A percentile compares a stretch with the other conserved stretches of the same genome.
These are phyloP conservation scores for Domatiomyces catenatus DNA, from an alignment of 2,329 filamentous ascomycete genomes.

Conservation along the genomic window DNA sequence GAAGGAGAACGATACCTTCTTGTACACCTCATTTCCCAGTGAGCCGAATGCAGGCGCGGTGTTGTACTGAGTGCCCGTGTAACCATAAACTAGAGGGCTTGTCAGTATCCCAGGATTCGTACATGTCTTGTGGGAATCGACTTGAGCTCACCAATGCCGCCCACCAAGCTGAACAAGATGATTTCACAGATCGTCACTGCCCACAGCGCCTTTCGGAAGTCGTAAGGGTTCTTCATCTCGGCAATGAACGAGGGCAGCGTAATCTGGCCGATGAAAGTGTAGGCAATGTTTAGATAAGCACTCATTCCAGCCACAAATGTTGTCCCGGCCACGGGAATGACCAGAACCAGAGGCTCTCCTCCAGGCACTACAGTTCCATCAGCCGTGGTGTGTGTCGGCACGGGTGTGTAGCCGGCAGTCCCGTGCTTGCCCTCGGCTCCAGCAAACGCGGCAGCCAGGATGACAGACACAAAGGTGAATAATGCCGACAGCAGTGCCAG, in stretches of 20 bases:
- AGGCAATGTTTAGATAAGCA: conserved; percentile 88
- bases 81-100: conserved; percentile 25
- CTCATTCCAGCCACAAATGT: conserved; percentile 71
- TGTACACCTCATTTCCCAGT: conserved; percentile 55
- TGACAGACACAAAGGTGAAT: conserved; percentile 79
- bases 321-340: conserved; percentile 52
- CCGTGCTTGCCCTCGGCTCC: conserved; percentile 50
- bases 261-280: conserved; percentile 92
- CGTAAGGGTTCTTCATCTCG: conserved; percentile 67
- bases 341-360: conserved; percentile 53
- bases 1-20: conserved; percentile 83
- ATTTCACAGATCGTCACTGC: conserved; percentile 79
- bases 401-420: conserved; percentile 51
- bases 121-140: neutral
- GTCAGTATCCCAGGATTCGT: neutral
- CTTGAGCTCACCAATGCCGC: conserved; percentile 38
- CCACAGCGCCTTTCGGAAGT: conserved; percentile 89
- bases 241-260: conserved; percentile 89
- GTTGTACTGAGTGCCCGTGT: conserved; percentile 78
- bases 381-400: conserved; percentile 24
- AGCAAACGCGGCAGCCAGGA: conserved; percentile 70
- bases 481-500: conserved; percentile 64
- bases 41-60: conserved; percentile 77
- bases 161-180: conserved; percentile 70
- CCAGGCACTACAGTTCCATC: conserved; percentile 18